phyloP scores from a whole-genome alignment of 768 basidiomycete species.

The Tylopilus plumbeoviolaceoides region DNA sequence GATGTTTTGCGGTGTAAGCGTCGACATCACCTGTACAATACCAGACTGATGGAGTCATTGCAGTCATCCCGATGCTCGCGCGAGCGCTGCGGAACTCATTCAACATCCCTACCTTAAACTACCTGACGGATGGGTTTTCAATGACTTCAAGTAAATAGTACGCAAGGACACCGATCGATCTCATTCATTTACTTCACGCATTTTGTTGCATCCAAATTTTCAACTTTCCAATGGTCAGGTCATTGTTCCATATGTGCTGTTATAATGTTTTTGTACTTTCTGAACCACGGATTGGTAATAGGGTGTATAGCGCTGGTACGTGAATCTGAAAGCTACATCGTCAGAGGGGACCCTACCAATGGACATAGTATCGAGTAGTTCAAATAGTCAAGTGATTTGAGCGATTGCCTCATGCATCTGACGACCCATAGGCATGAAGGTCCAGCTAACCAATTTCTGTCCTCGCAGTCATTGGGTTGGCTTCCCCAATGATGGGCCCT shows the following conservation, averaged over 20 bases:
- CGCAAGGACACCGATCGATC: conserved; percentile 20
- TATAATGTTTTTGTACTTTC: conserved; percentile 32
- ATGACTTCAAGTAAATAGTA: conserved; percentile 37
- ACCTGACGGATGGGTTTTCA: conserved; percentile 72
- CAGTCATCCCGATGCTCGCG: conserved; percentile 82
- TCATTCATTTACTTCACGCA: conserved; percentile 26
- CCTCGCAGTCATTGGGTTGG: not conserved
- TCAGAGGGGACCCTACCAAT: not conserved
- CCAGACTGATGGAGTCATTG: conserved; percentile 1
- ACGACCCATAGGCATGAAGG: not conserved
- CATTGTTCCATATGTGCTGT: conserved; percentile 30
- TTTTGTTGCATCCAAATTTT: conserved; percentile 21
- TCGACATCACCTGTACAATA: not conserved
- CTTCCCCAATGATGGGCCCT: not conserved
- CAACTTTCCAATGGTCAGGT: conserved; percentile 9
- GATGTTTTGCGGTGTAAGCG: conserved; percentile 86
- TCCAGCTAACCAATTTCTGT: not conserved
- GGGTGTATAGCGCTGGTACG: conserved; percentile 30
- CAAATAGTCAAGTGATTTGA: not conserved
- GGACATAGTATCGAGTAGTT: not conserved
- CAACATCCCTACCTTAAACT: conserved; percentile 75
- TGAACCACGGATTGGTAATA: conserved; percentile 25
- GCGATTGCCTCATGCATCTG: not conserved
- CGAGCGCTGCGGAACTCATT: conserved; percentile 73
- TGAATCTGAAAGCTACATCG: conserved; percentile 17